Base-by-base conservation (phyloP, 2,329 filamentous ascomycete species). In the Epichloe typhina region DNA sequence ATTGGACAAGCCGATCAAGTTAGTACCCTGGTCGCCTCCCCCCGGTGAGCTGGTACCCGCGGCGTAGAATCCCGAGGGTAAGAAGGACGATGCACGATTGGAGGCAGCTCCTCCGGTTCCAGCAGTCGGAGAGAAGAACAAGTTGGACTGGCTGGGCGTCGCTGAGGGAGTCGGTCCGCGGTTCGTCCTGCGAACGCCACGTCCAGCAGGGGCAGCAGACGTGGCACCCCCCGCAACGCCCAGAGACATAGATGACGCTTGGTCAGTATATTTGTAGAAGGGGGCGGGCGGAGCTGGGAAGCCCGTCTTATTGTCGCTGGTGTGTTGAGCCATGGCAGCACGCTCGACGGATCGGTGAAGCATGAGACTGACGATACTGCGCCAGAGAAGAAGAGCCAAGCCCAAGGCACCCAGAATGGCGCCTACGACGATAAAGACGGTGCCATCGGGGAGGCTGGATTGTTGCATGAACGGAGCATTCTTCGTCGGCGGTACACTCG, bases 71-170 rank as follows among this genome's bases (percentile, higher is more conserved):
- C 91, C 91, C 3, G 91, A 84, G 15, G 91, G 91, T 19, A 96
- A 75, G 63, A 91, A 95, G n/a, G 75, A 74, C 1, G 88, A 95
- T 53, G 79, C 80, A 49, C 90, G 83, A 58, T 79, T 79, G 47
- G 75, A 72, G 52, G 74, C 72, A 13, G 75, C 70, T 39, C 79
- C 80, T 13, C 79, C 80, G 13, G 86, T 72, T 7, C 78, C 73
- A 41, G 79, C 80, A 0, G 93, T 97, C 0, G 93, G 93, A 7
- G 89, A 95, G 73, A 95, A 98, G 77, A 98, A 98, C 15, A 97
- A 75, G 55, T 84, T 87, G 38, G 80, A 80, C 58, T 76, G 72
- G 61, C 79, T 85, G 11, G 74, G 80, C 26, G 76, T 80, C 47
- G 70, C 70, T 9, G 77, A 78, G 2, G 74, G 74, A 33, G 70